phyloP scores from a whole-genome alignment of 768 basidiomycete genomes.

The Phaeotremella skinneri region DNA sequence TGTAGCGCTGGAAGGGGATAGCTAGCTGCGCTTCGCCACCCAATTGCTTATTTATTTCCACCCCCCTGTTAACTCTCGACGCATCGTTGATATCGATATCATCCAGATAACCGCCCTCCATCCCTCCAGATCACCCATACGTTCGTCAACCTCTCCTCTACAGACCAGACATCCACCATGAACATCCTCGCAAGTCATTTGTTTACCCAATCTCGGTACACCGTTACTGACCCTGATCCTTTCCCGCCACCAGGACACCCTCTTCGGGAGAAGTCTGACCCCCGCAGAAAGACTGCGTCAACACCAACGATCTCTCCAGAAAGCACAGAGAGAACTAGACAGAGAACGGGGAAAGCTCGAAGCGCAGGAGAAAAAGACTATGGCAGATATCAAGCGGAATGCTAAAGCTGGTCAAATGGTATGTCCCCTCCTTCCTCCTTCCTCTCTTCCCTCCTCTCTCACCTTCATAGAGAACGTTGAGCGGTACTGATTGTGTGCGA shows the following conservation, averaged over 20 bases:
- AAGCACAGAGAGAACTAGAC: slow-evolving; percentile 97
- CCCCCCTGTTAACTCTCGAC: not conserved
- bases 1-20: not conserved
- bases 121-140: not conserved
- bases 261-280: slow-evolving; percentile 90
- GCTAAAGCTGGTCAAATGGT: slow-evolving; percentile 96
- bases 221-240: not conserved
- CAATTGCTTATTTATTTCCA: not conserved
- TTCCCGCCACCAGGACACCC: slow-evolving; percentile 67
- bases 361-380: slow-evolving; percentile 88
- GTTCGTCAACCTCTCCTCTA: not conserved
- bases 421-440: slow-evolving; percentile 17
- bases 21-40: not conserved
- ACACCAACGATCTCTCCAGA: slow-evolving; percentile 91
- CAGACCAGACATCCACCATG: slow-evolving; percentile 36
- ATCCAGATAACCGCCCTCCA: not conserved
- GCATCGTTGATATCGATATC: not conserved
- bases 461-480: not conserved
- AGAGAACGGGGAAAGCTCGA: slow-evolving; percentile 92
- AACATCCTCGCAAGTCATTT: slow-evolving; percentile 52
- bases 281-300: slow-evolving; percentile 95
- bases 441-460: not conserved
- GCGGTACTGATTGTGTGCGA: not conserved
- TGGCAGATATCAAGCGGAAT: slow-evolving; percentile 91
- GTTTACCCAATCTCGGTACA: not conserved